A percentile compares a stretch with the other conserved stretches of the same genome.
Evolutionary conservation across 1,284 basidiomycete species (phyloP).

Genomic region (Hypsizygus ulmarius): DNA sequence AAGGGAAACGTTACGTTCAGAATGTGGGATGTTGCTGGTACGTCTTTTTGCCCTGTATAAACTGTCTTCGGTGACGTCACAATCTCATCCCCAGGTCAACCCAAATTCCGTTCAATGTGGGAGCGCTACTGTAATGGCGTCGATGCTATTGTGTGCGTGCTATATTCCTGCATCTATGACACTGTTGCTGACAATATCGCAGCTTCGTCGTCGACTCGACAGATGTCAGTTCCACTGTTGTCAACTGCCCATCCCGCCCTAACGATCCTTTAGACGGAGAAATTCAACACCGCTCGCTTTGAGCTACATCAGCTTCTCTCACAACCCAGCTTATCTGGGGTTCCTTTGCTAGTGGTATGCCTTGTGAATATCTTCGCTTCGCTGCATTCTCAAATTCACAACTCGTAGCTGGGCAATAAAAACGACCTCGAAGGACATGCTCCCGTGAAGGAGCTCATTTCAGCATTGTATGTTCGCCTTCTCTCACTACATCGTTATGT

Average conservation of each 20-base stretch:
- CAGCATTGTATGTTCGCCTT: constrained; percentile 58
- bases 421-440: constrained; percentile 85
- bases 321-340: constrained; percentile 70
- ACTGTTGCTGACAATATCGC: constrained; percentile 16
- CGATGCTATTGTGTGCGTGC: constrained; percentile 86
- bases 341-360: constrained; percentile 85
- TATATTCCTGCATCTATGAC: constrained; percentile 3
- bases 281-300: constrained; percentile 84
- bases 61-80: constrained; percentile 16
- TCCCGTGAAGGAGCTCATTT: constrained; percentile 84
- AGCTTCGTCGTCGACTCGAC: constrained; percentile 92
- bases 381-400: background rate
- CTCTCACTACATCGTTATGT: constrained; percentile 7
- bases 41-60: constrained; percentile 16
- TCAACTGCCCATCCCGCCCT: constrained; percentile 2
- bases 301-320: constrained; percentile 87
- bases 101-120: constrained; percentile 93
- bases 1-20: constrained; percentile 91
- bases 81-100: constrained; percentile 60
- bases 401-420: constrained; percentile 86
- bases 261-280: constrained; percentile 54
- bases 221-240: constrained; percentile 55
- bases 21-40: constrained; percentile 92
- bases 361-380: background rate
- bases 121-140: constrained; percentile 95